Base-by-base conservation (phyloP, 2,329 filamentous ascomycete genomes). In the Cordyceps pruinosa region DNA sequence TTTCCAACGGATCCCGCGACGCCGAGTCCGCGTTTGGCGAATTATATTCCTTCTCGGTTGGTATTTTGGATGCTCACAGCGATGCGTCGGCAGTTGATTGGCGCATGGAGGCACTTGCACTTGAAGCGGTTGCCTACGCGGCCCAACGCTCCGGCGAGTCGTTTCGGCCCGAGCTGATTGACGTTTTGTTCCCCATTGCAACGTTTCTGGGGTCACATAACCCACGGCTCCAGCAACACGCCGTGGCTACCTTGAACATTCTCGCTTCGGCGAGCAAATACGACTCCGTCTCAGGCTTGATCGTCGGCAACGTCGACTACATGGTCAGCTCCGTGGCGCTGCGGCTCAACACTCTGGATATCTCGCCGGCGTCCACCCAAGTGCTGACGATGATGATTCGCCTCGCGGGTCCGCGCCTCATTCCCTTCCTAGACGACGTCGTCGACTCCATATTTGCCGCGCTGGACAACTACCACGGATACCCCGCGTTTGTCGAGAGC, bases 381-480 rank as follows among this genome's bases (percentile, higher is more conserved):
- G 94, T 97, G 2, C 73, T 99, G 49, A 81, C 88, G 7, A 97
- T 99, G 92, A 95, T 97, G 89, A 85, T 97, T 59, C 85, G 83
- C 26, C 80, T 99, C 15, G 90, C 91, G 19, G 94, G 94, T 0
- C 85, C 91, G 1, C 80, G 79, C 8, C 71, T 99, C 23, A 78
- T 99, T 12, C 91, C 92, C 0, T 97, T 92, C 66, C 76, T 99
- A 2, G 93, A 97, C 66, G 94, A 99, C 67, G 83, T 96, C 1
- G 85, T 97, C 3, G 88, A 86, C 5, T 93, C 90, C 1, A 90
- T 99, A 39, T 97, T 99, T 69, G 88, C 89, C 0, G 90, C 92
- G 0, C 75, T 99, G n/a, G 91, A 97, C 63, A 89, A 90, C 65
- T 99, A 94, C 65, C 94, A 99, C 65, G 94, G 94, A 1, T 97